Evolutionary conservation across 208 protist genomes (phyloP).

Genomic region (Acanthamoeba polyphaga): DNA sequence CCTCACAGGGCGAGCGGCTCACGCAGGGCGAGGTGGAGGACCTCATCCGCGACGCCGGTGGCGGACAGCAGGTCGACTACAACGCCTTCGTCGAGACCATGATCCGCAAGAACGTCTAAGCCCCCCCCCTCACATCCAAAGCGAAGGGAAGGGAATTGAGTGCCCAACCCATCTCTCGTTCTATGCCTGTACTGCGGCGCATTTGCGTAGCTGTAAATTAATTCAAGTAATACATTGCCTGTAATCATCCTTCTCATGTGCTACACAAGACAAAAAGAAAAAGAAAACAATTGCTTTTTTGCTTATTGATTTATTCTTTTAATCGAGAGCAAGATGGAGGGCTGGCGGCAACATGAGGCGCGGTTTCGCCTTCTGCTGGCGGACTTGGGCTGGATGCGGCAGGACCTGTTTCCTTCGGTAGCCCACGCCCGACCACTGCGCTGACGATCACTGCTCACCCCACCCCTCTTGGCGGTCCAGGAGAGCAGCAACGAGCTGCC

Average conservation of each 20-base stretch:
- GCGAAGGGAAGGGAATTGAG: no score
- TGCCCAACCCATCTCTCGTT: not conserved
- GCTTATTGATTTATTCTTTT: not conserved
- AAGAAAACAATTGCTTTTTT: not conserved
- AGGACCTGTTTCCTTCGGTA: not conserved
- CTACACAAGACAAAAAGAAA: not conserved
- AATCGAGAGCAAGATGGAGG: not conserved
- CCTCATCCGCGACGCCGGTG: constrained; percentile 58
- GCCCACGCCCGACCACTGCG: no score
- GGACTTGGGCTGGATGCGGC: not conserved
- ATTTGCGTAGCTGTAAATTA: not conserved
- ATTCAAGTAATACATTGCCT: not conserved
- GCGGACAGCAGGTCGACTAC: constrained; percentile 47
- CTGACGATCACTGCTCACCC: no score
- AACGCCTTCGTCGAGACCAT: constrained; percentile 56
- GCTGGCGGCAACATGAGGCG: not conserved
- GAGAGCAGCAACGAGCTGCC: not conserved
- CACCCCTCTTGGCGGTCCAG: not conserved
- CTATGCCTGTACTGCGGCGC: not conserved
- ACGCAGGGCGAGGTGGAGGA: constrained; percentile 35
- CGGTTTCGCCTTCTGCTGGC: not conserved
- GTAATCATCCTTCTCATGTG: not conserved
- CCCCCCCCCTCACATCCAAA: not conserved
- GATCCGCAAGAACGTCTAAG: constrained; percentile 50
- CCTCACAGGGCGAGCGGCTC: constrained; percentile 9